These are phyloP conservation scores for Cladobotryum mycophilum DNA, from an alignment of 2,329 filamentous ascomycete genomes.

Conservation along the genomic window DNA sequence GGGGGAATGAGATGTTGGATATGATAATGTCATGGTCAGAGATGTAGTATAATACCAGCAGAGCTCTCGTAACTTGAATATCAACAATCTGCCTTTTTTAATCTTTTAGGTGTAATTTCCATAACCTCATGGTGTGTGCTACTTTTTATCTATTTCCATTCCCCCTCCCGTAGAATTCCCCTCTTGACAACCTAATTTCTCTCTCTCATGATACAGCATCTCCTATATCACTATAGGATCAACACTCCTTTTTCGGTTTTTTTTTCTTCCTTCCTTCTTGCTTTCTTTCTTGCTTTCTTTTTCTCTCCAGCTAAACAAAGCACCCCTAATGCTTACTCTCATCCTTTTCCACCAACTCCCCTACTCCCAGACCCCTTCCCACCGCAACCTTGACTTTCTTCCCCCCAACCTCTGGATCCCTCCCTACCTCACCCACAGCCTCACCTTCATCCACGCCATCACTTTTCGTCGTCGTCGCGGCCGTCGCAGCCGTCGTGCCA, in stretches of 20 bases:
- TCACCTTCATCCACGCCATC: constrained; percentile 59
- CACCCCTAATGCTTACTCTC: constrained; percentile 38
- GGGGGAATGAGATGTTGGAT: too few species aligned
- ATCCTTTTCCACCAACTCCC: constrained; percentile 66
- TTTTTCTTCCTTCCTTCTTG: too few species aligned
- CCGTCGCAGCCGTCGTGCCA: constrained; percentile 25
- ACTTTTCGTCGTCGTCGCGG: constrained; percentile 35
- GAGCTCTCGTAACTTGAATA: too few species aligned
- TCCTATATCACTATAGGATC: neutral
- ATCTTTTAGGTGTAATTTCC: neutral
- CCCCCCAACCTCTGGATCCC: constrained; percentile 37
- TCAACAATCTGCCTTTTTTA: neutral
- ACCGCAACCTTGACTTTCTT: constrained; percentile 82
- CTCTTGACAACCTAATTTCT: constrained; percentile 1
- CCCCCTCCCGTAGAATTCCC: neutral
- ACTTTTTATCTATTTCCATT: neutral
- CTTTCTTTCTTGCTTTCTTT: neutral
- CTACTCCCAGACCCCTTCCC: constrained; percentile 72
- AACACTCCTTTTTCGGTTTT: constrained; percentile 8
- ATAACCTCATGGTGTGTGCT: neutral
- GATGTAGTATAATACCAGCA: neutral
- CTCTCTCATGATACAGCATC: neutral
- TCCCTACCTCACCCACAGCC: constrained; percentile 60
- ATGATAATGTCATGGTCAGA: neutral
- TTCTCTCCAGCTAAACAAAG: neutral